phyloP scores from a whole-genome alignment of 2,329 filamentous ascomycete genomes.

The Xylariaceae sp. region DNA sequence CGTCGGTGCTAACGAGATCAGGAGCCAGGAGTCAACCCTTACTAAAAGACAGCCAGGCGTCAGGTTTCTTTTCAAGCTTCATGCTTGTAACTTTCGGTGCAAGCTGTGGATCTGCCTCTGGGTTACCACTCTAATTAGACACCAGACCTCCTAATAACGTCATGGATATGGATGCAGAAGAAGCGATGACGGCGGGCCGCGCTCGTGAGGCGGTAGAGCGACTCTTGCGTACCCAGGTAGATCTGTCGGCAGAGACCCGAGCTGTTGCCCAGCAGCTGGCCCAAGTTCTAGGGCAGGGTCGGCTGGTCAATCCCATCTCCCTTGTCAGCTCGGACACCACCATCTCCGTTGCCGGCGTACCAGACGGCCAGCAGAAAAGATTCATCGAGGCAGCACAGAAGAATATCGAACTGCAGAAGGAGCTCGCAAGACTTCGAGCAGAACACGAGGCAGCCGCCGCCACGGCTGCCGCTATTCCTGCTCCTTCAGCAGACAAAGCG shows the following conservation, averaged over 20 bases:
- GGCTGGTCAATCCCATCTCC: slow-evolving; percentile 41
- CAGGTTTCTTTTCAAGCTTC: no score
- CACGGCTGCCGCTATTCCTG: slow-evolving; percentile 14
- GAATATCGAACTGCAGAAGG: slow-evolving; percentile 46
- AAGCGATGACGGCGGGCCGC: slow-evolving; percentile 29
- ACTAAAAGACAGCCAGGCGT: no score
- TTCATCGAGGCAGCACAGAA: slow-evolving; percentile 50
- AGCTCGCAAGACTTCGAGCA: slow-evolving; percentile 39
- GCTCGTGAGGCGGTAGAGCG: slow-evolving; percentile 43
- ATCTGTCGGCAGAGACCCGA: slow-evolving; percentile 51
- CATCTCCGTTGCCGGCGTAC: slow-evolving; percentile 32
- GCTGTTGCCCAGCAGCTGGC: slow-evolving; percentile 50
- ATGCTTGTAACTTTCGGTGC: no score
- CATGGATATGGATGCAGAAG: slow-evolving; percentile 19
- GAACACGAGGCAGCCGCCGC: slow-evolving; percentile 22
- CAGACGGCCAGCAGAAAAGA: slow-evolving; percentile 46
- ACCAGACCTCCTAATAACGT: no score
- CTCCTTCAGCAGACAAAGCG: slow-evolving; percentile 17
- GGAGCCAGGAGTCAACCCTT: no score
- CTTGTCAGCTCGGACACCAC: slow-evolving; percentile 39
- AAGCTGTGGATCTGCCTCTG: no score
- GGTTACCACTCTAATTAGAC: no score
- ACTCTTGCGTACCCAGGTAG: slow-evolving; percentile 52
- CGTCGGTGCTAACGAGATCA: no score
- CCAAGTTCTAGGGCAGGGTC: slow-evolving; percentile 39